phyloP scores from a whole-genome alignment of 2,329 filamentous ascomycete species.

The Aspergillus luchuensis region DNA sequence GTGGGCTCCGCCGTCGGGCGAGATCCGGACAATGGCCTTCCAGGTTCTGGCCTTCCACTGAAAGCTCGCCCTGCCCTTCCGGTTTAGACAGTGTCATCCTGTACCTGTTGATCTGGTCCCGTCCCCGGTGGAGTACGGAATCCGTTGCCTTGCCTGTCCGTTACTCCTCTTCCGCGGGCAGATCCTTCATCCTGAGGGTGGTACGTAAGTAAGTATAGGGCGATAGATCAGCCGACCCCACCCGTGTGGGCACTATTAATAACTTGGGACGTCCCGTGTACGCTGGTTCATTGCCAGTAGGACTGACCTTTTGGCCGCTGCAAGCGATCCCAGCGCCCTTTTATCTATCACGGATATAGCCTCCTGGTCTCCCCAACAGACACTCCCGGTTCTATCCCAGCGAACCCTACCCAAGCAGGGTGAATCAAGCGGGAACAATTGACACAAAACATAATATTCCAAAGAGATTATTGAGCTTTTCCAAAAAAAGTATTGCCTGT shows the following conservation, averaged over 20 bases:
- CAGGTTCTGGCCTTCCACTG: neutral
- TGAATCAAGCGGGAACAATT: too few species aligned
- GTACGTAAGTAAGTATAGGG: neutral
- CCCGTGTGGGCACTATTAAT: too few species aligned
- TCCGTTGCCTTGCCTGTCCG: neutral
- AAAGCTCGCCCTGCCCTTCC: neutral
- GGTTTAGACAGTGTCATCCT: neutral
- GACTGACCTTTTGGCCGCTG: too few species aligned
- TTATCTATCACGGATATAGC: too few species aligned
- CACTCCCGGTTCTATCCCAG: too few species aligned
- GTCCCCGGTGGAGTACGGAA: neutral
- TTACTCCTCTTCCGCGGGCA: neutral
- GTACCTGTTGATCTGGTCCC: too few species aligned
- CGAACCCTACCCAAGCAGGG: too few species aligned
- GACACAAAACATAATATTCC: too few species aligned
- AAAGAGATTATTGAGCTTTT: neutral
- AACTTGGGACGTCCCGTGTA: too few species aligned
- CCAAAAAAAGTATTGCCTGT: conserved; percentile 13
- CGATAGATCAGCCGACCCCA: neutral
- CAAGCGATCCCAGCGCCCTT: too few species aligned
- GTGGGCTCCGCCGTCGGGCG: neutral
- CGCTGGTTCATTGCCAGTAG: too few species aligned
- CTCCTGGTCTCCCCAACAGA: too few species aligned
- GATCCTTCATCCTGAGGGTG: neutral
- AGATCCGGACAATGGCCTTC: neutral